Evolutionary conservation across 768 basidiomycete genomes (phyloP).

Genomic region (Kwoniella sp.): DNA sequence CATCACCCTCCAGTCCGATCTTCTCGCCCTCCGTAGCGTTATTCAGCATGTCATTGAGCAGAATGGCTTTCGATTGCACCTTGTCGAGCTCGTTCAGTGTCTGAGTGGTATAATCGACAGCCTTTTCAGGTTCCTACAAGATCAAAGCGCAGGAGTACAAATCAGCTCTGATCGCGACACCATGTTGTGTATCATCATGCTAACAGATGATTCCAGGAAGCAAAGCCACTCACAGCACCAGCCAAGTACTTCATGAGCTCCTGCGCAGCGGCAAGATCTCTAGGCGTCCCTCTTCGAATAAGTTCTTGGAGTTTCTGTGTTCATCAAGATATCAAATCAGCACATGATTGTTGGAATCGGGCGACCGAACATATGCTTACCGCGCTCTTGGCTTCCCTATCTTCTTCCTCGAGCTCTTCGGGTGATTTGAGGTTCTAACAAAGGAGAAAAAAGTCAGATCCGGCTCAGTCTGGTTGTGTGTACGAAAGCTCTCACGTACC

Average conservation of each 20-base stretch:
- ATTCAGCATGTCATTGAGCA: conserved; percentile 96
- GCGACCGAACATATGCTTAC: conserved; percentile 43
- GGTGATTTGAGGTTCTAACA: conserved; percentile 85
- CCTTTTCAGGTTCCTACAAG: conserved; percentile 76
- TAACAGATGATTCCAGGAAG: too few relatives aligned
- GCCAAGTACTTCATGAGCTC: conserved; percentile 95
- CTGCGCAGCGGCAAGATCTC: conserved; percentile 91
- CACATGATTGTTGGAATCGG: not conserved
- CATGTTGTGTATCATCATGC: too few relatives aligned
- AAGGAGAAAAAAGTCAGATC: not conserved
- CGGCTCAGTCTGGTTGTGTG: too few relatives aligned
- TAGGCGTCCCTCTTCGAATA: conserved; percentile 90
- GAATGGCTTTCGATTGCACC: conserved; percentile 88
- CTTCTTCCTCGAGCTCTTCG: conserved; percentile 93
- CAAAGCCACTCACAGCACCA: conserved; percentile 64
- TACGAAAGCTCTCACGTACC: too few relatives aligned
- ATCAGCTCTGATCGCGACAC: not conserved
- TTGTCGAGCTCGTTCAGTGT: conserved; percentile 88
- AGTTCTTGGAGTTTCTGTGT: conserved; percentile 89
- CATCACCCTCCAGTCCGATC: conserved; percentile 79
- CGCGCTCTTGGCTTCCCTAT: conserved; percentile 89
- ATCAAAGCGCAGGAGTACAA: not conserved
- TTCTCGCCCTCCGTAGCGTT: conserved; percentile 81
- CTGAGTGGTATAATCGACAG: conserved; percentile 90
- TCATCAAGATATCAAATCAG: not conserved